Percentiles rank a stretch among this genome's conserved stretches.
Evolutionary conservation across 441 rosid species (phyloP).

Genomic region (Caryocar brasiliense): DNA sequence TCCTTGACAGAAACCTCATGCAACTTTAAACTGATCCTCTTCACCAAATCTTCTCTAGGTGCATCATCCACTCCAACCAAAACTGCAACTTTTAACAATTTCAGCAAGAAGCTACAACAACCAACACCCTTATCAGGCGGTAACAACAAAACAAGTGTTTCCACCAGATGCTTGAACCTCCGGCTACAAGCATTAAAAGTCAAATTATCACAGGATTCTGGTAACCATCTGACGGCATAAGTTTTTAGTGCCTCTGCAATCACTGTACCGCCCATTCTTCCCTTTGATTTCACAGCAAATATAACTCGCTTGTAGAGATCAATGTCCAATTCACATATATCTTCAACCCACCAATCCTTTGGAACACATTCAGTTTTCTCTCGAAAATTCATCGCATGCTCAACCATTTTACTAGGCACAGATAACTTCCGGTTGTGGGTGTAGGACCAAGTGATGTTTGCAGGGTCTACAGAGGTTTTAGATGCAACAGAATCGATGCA

Average conservation of each 20-base stretch:
- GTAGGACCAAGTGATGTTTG: constrained; percentile 79
- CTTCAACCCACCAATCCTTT: constrained; percentile 98
- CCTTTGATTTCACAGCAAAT: constrained; percentile 58
- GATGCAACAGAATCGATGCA: constrained; percentile 84
- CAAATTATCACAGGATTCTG: constrained; percentile 49
- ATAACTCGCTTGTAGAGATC: constrained; percentile 72
- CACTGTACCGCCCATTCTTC: constrained; percentile 58
- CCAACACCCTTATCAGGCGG: constrained; percentile 50
- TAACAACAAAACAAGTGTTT: constrained; percentile 57
- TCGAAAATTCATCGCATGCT: constrained; percentile 25
- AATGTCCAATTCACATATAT: constrained; percentile 72
- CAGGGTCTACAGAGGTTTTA: constrained; percentile 67
- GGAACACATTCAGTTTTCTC: constrained; percentile 60
- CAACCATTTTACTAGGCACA: constrained; percentile 38
- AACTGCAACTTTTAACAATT: constrained; percentile 61
- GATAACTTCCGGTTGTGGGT: constrained; percentile 68
- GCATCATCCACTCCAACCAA: constrained; percentile 51
- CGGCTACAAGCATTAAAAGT: constrained; percentile 35
- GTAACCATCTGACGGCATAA: constrained; percentile 77
- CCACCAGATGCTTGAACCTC: constrained; percentile 53
- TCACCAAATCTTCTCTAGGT: constrained; percentile 40
- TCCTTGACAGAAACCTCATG: constrained; percentile 71
- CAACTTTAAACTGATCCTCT: constrained; percentile 54
- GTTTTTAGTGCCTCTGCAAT: constrained; percentile 75
- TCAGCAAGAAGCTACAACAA: constrained; percentile 75